phyloP scores from a whole-genome alignment of 2,329 filamentous ascomycete genomes.

The Alternaria arbusti region DNA sequence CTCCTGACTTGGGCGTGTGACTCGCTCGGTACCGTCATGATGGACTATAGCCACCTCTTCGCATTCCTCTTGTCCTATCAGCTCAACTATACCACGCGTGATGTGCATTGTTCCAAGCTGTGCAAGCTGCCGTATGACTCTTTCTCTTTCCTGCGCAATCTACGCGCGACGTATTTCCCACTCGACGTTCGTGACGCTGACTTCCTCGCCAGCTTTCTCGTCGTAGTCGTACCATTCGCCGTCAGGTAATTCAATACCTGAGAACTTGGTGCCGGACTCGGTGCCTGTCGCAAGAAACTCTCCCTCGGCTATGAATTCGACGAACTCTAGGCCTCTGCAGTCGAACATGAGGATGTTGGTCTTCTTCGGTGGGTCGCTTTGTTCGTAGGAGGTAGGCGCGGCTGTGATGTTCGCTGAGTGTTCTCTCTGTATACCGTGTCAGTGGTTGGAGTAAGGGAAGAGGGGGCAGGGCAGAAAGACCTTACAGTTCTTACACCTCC shows the following conservation, averaged over 20 bases:
- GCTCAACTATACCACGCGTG: not conserved
- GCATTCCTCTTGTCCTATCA: not conserved
- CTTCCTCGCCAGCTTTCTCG: conserved; percentile 89
- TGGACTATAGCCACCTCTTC: not conserved
- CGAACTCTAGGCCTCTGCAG: conserved; percentile 91
- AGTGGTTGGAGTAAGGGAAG: not conserved
- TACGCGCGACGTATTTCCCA: conserved; percentile 83
- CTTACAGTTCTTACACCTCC: conserved; percentile 98
- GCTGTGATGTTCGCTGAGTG: conserved; percentile 84
- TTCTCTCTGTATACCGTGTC: conserved; percentile 73
- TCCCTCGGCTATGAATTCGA: conserved; percentile 90
- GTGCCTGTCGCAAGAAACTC: conserved; percentile 85
- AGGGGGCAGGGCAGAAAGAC: conserved; percentile 55
- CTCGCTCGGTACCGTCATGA: not conserved
- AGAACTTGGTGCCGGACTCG: conserved; percentile 83
- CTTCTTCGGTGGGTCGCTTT: conserved; percentile 72
- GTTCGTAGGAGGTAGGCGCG: conserved; percentile 73
- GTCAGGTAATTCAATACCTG: conserved; percentile 79
- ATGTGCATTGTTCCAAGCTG: not conserved
- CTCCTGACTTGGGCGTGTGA: not conserved
- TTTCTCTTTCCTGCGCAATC: not conserved
- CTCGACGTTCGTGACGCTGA: conserved; percentile 86
- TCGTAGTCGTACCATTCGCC: conserved; percentile 99
- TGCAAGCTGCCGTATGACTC: not conserved
- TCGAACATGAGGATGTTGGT: conserved; percentile 89